Evolutionary conservation across 78 protist genomes (phyloP), one percentile per base, ranked within the genome.

Genomic region (Dictyostelium firmibasis): DNA sequence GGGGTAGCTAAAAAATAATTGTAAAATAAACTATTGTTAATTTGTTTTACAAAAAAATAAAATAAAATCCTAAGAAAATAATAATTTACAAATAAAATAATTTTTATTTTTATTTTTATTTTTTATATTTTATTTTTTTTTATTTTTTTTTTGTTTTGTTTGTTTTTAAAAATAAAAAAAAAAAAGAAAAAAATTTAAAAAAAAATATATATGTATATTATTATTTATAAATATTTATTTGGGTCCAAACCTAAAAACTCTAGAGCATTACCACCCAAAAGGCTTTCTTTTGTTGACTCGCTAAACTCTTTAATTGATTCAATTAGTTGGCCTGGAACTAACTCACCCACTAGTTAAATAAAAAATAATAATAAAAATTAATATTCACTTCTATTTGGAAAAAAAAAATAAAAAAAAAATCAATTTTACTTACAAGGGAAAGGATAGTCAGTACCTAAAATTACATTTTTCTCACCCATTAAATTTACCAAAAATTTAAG

Each of bases 401-500:
- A 38, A 38, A 38, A 38, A 38, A 38, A 57, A 16, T 2, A 29
- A 29, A 13, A 38, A 27, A 25, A 23, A 38, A 13, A 1, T 57
- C 16, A 57, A 50, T 50, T 57, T 57, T 57, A 57, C 67, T 57
- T 57, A 57, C 67, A 84, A 25, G 98, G 98, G 72, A 96, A 97
- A 0, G 98, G 98, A 67, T 97, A 97, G 36, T 98, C 98, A 31
- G 98, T 86, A 33, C 98, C 98, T 38, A 98, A 4, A 29, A 84
- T 47, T 29, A 98, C 95, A 7, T 94, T 76, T 9, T 41, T 74
- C 18, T 79, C 95, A 47, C 99, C 98, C 95, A 97, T 62, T 67
- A 91, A n/a, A 4, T 96, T 81, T 16, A 97, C 97, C 5, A 96
- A 70, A 35, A 86, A 97, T 44, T 82, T 43, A 35, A 97, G 79